phyloP scores from a whole-genome alignment of 2,329 filamentous ascomycete species.

The Massarina eburnea region DNA sequence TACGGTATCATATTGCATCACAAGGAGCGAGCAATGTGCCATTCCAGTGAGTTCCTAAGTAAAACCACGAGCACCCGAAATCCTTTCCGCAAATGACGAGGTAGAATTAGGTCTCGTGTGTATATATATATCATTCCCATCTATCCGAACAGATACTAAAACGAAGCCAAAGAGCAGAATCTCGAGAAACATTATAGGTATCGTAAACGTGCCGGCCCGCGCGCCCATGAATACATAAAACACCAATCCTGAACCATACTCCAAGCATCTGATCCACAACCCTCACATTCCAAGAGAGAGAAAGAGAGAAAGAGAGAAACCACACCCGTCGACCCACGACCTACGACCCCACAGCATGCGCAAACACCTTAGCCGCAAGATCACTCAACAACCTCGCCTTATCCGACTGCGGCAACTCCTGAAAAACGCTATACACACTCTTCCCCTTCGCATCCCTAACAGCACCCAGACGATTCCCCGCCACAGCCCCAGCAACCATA shows the following conservation, averaged over 20 bases:
- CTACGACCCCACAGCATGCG: constrained; percentile 63
- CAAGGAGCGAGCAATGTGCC: no score
- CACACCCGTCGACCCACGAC: not conserved
- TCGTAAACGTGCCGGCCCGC: no score
- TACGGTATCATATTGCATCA: no score
- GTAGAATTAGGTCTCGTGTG: not conserved
- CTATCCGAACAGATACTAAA: not conserved
- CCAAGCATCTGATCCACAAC: no score
- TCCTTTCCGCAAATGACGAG: no score
- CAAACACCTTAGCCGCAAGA: constrained; percentile 83
- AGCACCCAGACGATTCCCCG: constrained; percentile 87
- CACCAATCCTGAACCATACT: constrained; percentile 4
- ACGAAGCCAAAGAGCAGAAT: not conserved
- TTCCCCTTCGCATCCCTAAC: constrained; percentile 89
- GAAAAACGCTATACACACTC: constrained; percentile 91
- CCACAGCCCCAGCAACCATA: constrained; percentile 84
- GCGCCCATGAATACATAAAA: no score
- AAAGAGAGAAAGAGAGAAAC: no score
- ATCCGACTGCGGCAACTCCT: constrained; percentile 82
- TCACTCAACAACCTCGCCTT: constrained; percentile 79
- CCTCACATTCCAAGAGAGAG: no score
- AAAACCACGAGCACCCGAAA: no score
- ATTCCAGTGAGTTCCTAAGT: no score
- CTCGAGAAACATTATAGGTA: constrained; percentile 19
- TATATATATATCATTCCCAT: not conserved